Base-by-base conservation (phyloP, 257 asterid species). In the Forsythia viridissima region DNA sequence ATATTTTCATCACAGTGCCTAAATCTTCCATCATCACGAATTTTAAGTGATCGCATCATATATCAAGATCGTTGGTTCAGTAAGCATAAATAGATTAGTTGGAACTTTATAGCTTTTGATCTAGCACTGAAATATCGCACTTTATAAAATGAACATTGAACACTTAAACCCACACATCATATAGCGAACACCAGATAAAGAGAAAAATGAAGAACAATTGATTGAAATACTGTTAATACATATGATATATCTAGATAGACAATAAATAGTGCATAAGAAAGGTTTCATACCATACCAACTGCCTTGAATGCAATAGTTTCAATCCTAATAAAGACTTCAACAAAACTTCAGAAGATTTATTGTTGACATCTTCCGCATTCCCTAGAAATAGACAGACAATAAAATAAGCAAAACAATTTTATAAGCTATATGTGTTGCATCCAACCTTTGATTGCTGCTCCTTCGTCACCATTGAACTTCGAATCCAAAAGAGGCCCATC, bases 301-400 rank as follows among this genome's bases (percentile, higher is more conserved):
- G 9, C 51, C 0, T 43, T 7, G 2, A 43, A 43, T 12, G 44
- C 74, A 48, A 83, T 67, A 0, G 67, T 48, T 16, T 77, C 80
- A 43, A 70, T 40, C 80, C 52, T 10, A 76, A 72, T 61, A 44
- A 77, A 78, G 71, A 80, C 75, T 75, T 36, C 30, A 78, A 82
- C 86, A 75, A 76, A 84, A 84, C 80, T 81, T 77, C 76, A 76
- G 43, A 71, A 24, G 48, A 59, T 74, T 43, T 72, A 85, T 83
- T 81, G 79, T 37, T 71, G 67, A 61, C 75, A 74, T 75, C 52
- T 70, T 80, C 82, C 71, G 72, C 72, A 67, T 52, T 76, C 66
- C 73, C 82, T 82, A 75, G 61, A 43, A 66, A 42, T 37, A 36
- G 76, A 78, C 66, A 40, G 42, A 20, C 76, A 74, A 30, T 38